Evolutionary conservation across 2,329 filamentous ascomycete genomes (phyloP).

Genomic region (Diaporthe citriasiana): DNA sequence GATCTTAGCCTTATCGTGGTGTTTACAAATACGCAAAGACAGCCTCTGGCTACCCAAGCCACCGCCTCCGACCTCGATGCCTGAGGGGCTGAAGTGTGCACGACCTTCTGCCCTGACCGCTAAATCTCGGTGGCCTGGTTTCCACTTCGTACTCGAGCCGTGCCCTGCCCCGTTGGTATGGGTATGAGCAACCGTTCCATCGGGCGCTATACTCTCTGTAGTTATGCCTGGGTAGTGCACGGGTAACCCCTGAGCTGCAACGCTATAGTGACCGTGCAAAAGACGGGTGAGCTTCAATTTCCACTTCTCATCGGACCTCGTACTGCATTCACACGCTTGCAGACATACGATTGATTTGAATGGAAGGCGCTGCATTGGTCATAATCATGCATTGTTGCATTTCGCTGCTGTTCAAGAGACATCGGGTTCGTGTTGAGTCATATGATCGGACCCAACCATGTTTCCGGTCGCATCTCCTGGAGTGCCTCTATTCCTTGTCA

Average conservation of each 20-base stretch:
- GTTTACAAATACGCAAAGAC: neutral
- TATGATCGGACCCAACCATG: neutral
- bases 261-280: slow-evolving; percentile 4
- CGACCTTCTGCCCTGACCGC: slow-evolving; percentile 13
- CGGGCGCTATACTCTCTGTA: slow-evolving; percentile 8
- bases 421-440: neutral
- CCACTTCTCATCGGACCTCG: neutral
- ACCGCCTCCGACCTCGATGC: neutral
- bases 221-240: slow-evolving; percentile 14
- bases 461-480: too few relatives aligned
- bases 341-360: neutral
- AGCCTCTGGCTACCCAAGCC: neutral
- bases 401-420: neutral
- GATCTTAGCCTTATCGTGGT: neutral
- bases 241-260: slow-evolving; percentile 24
- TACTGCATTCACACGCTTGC: neutral
- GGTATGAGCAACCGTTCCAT: neutral
- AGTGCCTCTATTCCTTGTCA: neutral
- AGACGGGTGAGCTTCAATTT: slow-evolving; percentile 15
- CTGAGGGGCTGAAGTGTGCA: slow-evolving; percentile 8
- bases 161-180: neutral
- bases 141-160: neutral
- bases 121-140: neutral
- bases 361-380: neutral
- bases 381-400: neutral